Base-by-base conservation (phyloP, 768 basidiomycete species). In the Gautieria morchelliformis region DNA sequence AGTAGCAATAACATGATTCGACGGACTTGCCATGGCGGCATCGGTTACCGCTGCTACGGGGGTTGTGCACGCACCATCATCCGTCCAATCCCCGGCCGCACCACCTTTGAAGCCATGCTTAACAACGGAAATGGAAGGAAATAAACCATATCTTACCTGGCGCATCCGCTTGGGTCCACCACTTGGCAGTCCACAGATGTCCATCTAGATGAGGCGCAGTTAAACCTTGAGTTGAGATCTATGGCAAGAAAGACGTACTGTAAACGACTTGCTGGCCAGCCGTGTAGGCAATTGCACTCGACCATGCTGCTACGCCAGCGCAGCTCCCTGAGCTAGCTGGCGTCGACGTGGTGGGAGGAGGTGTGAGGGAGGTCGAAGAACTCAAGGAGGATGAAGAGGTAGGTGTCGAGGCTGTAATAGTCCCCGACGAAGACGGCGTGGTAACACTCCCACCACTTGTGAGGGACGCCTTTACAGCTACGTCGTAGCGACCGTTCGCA, bases 231-330 rank as follows among this genome's bases (percentile, higher is more conserved):
- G 22, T 33, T 47, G 12, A 42, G 10, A 35, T 39, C 35, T 24
- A 10, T 22, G 8, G 27, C 6, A 19, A 9, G 47, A 37, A 10
- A 11, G 35, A 24, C 46, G 32, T 42, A 49, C 51, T 53, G 64
- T 76, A 85, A 17, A 75, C 71, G 20, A 75, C 80, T 66, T 79
- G 68, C 14, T 71, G 54, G 17, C 78, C 80, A 51, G 75, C 80
- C 20, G 68, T 73, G 65, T 82, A 85, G 1, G 69, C 74, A 15
- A 73, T 62, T 1, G 67, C 62, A 57, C 71, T 74, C 39, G 71
- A 72, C 82, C 83, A 85, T 35, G 79, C 71, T 4, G 75, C 65
- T 22, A 83, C 68, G 44, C 78, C 76, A 20, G 70, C 65, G 63
- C 83, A 84, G 59, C 58, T 69, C 45, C 70, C 75, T 10, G 70